Evolutionary conservation across 352 stramenopile genomes (phyloP), one percentile per base, ranked within the genome.

Genomic region (Hyaloperonospora brassicae): DNA sequence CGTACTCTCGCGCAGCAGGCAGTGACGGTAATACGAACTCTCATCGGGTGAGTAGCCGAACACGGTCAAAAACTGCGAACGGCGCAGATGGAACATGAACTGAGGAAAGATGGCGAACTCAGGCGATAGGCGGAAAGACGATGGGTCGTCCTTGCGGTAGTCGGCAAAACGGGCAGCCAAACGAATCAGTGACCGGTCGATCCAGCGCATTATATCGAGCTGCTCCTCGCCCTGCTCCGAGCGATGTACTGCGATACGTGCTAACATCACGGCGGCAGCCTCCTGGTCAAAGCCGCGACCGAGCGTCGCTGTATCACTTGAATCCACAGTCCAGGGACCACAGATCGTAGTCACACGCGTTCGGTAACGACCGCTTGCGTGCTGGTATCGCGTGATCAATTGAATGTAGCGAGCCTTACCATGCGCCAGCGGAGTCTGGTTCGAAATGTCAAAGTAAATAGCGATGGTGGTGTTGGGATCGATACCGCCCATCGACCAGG

Each of bases 41-140:
- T 99, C 97, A 70, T 99, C 97, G 8, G 97, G 97, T 57, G 86
- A 98, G 59, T 96, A 98, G 57, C 98, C 98, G 67, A 99, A 99
- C 31, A 98, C 82, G 31, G 98, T 98, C 53, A 99, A 76, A 71
- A 99, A 99, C 76, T 99, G 96, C 40, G 95, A 99, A 27, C 97
- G 83, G 35, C 97, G 86, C 50, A 99, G 65, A 79, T 99, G 96
- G 77, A 99, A 99, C 87, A 99, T 98, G 70, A 99, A 99, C 76
- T 99, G 97, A 44, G 97, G 97, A 73, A 98, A 99, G 57, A 99
- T 96, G 49, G 88, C 89, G 64, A 99, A 99, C 83, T 99, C 95
- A 21, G 89, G 80, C 45, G 91, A 89, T 38, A 99, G 76, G 0
- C 91, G 84, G 72, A 99, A 99, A 36, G 79, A 97, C 50, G 81